A percentile compares a stretch with the other conserved stretches of the same genome.
These are phyloP conservation scores for Raddia guianensis DNA, from an alignment of 176 grass and related monocot genomes.

Conservation along the genomic window DNA sequence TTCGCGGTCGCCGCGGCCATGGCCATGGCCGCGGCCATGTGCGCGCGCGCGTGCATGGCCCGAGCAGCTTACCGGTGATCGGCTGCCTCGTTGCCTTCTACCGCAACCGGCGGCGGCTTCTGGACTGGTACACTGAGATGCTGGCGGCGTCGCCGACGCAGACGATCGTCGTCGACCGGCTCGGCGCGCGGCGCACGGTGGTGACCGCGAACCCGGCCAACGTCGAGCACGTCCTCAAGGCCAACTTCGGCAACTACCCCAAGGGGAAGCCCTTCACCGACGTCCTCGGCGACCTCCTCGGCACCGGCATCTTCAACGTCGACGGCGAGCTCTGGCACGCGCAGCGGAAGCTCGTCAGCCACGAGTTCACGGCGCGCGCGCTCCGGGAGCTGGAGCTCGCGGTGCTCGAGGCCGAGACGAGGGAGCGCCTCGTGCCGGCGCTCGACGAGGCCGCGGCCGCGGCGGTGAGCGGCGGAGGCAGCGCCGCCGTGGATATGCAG, in stretches of 20 bases:
- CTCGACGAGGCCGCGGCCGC: slow-evolving; percentile 41
- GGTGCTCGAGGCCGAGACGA: slow-evolving; percentile 60
- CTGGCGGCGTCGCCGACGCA: slow-evolving; percentile 66
- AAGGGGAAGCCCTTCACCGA: slow-evolving; percentile 88
- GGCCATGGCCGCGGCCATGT: slow-evolving; percentile 1
- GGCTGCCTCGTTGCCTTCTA: slow-evolving; percentile 80
- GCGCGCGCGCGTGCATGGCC: slow-evolving; percentile 17
- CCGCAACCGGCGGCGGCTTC: slow-evolving; percentile 57
- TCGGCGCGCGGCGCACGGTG: slow-evolving; percentile 70
- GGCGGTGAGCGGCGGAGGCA: background rate
- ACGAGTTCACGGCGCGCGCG: slow-evolving; percentile 78
- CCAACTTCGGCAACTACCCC: slow-evolving; percentile 85
- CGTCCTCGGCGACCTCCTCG: slow-evolving; percentile 88
- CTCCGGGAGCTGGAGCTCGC: slow-evolving; percentile 64
- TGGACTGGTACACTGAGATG: slow-evolving; percentile 87
- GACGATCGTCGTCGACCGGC: slow-evolving; percentile 69
- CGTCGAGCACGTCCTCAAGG: slow-evolving; percentile 78
- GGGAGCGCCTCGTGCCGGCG: slow-evolving; percentile 54
- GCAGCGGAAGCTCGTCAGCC: slow-evolving; percentile 91
- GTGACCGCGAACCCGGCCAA: slow-evolving; percentile 80
- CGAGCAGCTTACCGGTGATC: slow-evolving; percentile 61
- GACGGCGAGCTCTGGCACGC: slow-evolving; percentile 79
- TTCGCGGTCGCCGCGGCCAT: background rate
- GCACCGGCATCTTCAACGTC: slow-evolving; percentile 89
- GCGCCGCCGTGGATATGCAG: slow-evolving; percentile 64